A percentile compares a stretch with the other conserved stretches of the same genome.
Conservation (phyloP, 495 filamentous ascomycete species). For the Aspergillus bridgeri region DNA sequence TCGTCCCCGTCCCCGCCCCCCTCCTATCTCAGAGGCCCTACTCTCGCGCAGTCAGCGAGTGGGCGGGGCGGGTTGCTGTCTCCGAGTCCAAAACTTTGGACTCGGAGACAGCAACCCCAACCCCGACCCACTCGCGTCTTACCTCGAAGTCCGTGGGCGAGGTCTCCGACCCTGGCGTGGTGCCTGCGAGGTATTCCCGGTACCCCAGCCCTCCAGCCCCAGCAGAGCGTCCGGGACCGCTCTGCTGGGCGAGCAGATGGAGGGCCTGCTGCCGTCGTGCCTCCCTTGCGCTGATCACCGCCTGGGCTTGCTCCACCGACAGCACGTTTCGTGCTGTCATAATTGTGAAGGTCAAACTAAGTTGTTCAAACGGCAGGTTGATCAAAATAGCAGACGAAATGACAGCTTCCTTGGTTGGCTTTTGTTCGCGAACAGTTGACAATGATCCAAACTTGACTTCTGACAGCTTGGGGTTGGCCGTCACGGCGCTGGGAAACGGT, state of each 20-base stretch:
- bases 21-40: no score
- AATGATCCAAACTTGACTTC: conserved; percentile 12
- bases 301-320: conserved; percentile 11
- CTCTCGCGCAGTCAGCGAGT: no score
- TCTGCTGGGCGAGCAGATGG: not conserved
- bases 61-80: no score
- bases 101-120: no score
- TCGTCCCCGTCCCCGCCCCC: no score
- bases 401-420: conserved; percentile 13
- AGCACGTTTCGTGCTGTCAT: conserved; percentile 14
- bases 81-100: no score
- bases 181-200: conserved; percentile 11
- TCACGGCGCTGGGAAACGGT: conserved; percentile 6
- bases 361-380: conserved; percentile 18
- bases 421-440: conserved; percentile 13
- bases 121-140: conserved; percentile 4
- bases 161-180: not conserved
- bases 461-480: conserved; percentile 14
- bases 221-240: not conserved
- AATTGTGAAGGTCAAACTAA: conserved; percentile 15
- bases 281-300: conserved; percentile 27
- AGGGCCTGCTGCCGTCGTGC: conserved; percentile 26
- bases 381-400: conserved; percentile 27
- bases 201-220: conserved; percentile 13
- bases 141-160: not conserved